Evolutionary conservation across 2,329 filamentous ascomycete genomes (phyloP).

Genomic region (Neofusicoccum laricinum): DNA sequence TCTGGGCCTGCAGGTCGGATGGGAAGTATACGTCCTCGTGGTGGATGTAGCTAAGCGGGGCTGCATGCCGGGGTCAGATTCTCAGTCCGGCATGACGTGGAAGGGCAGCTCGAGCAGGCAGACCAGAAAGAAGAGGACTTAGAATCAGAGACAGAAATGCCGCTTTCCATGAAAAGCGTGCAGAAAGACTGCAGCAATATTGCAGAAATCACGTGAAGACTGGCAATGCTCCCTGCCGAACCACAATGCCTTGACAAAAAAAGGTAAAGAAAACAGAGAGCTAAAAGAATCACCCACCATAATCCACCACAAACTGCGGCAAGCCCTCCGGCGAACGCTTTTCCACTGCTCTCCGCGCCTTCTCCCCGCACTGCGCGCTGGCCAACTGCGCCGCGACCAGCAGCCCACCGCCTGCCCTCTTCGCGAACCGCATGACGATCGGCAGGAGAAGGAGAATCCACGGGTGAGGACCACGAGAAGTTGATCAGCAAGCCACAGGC

Average conservation of each 20-base stretch:
- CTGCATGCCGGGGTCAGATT: conserved; percentile 20
- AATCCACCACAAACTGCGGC: conserved; percentile 37
- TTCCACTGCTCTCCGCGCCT: background rate
- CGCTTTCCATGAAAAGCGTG: no score
- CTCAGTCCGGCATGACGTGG: no score
- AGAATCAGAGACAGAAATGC: no score
- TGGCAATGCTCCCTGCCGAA: no score
- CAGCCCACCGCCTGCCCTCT: background rate
- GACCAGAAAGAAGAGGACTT: no score
- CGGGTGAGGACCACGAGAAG: no score
- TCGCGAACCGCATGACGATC: conserved; percentile 1
- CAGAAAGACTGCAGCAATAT: no score
- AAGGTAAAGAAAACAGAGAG: background rate
- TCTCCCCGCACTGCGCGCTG: background rate
- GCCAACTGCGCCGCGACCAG: background rate
- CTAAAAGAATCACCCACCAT: conserved; percentile 30
- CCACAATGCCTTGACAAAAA: no score
- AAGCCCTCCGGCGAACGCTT: conserved; percentile 21
- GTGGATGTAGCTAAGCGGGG: conserved; percentile 46
- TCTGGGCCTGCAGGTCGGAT: conserved; percentile 41
- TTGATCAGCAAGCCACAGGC: background rate
- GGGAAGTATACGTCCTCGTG: conserved; percentile 43
- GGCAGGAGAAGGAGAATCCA: background rate
- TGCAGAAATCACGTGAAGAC: no score
- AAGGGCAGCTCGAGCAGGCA: no score